Base-by-base conservation (phyloP, 257 asterid species). In the Solanum lycopersicoides region DNA sequence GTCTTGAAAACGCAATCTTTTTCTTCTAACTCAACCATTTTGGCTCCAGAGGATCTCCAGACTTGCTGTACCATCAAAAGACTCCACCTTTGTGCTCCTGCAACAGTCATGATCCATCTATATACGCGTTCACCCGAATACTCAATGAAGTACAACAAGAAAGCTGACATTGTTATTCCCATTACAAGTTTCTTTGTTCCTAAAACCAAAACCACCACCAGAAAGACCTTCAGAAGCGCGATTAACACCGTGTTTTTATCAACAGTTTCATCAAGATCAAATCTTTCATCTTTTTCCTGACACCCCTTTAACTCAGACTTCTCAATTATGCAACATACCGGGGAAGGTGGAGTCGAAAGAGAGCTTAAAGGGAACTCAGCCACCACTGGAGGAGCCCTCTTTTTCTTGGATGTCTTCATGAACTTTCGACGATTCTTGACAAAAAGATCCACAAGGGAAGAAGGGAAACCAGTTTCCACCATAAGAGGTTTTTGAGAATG, bases 381-480 rank as follows among this genome's bases (percentile, higher is more conserved):
- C 10, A 79, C 66, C 53, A 74, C 32, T 21, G 79, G 34, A 12
- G 85, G 86, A 76, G 12, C 88, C 82, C 41, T 85, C 87, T 87
- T 95, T 86, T 82, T 92, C 90, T 91, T 92, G 65, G 92, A 87
- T 1, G 90, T 47, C 47, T 85, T 92, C 82, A 86, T 94, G 89
- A 94, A 87, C 66, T 93, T 95, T 23, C 91, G 95, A 14, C 92
- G 94, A 79, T 96, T 93, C 86, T 94, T 96, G 71, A 96, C 93
- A 88, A 94, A 92, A 12, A 95, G 94, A 91, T 96, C 98, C 65
- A 96, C 89, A 37, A 96, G 91, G 37, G 98, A 95, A 11, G 99
- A 92, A 0, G 99, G 98, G 84, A 96, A 96, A 6, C 98, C 97
- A 25, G 98, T 94, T 50, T 93, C 95, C 59, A 96, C 98, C 47